A percentile compares a stretch with the other conserved stretches of the same genome.
Conservation (phyloP, 306 rosid genomes). For the Datisca glomerata region DNA sequence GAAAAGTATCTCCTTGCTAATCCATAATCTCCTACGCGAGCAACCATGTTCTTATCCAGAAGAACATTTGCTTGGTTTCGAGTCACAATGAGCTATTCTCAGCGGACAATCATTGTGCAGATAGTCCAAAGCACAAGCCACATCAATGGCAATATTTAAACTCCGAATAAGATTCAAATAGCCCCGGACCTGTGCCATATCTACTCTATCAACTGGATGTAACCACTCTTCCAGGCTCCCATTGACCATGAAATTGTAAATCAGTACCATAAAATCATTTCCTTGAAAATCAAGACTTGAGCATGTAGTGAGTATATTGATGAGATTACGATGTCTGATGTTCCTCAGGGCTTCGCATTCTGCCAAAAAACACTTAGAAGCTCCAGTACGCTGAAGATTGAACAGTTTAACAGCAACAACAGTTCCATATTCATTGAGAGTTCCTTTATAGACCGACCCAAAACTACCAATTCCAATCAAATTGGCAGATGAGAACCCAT, state of each 20-base stretch:
- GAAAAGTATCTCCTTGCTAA: conserved; percentile 1
- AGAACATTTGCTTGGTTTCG: conserved; percentile 16
- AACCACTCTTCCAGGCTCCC: conserved; percentile 76
- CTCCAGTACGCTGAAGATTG: conserved; percentile 5
- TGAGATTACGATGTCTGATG: conserved; percentile 15
- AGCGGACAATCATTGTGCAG: conserved; percentile 4
- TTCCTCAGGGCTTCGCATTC: conserved; percentile 17
- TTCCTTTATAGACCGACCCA: conserved; percentile 20
- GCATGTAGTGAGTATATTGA: conserved; percentile 10
- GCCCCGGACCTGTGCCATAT: conserved; percentile 2
- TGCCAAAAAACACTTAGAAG: conserved; percentile 11
- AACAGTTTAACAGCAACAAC: conserved; percentile 21
- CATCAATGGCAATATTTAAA: conserved; percentile 35
- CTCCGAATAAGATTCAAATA: background rate
- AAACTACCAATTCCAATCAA: conserved; percentile 21
- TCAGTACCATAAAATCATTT: conserved; percentile 48
- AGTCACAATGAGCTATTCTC: conserved; percentile 12
- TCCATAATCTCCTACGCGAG: conserved; percentile 13
- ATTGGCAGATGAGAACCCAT: conserved; percentile 18
- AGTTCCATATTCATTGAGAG: background rate
- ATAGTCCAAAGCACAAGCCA: conserved; percentile 13
- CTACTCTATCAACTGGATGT: conserved; percentile 15
- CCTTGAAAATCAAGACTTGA: conserved; percentile 18
- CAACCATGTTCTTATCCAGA: conserved; percentile 5
- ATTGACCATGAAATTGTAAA: conserved; percentile 42